phyloP scores from a whole-genome alignment of 1,284 basidiomycete genomes.

The Puccinia coronata region DNA sequence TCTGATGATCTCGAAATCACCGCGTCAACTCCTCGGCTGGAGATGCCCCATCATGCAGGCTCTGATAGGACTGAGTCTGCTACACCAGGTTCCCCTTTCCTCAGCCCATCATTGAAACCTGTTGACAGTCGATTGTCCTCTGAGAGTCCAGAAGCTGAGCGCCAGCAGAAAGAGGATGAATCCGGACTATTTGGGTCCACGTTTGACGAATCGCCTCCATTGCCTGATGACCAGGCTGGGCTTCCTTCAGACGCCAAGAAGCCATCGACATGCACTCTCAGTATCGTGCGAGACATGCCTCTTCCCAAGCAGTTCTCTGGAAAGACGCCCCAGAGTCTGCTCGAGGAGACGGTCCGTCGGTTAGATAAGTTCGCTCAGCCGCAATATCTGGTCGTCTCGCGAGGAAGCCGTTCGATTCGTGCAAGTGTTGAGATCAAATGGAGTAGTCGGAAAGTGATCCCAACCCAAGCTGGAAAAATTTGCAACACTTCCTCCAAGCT shows the following conservation, averaged over 20 bases:
- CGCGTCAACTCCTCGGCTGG: not conserved
- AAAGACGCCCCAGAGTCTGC: slow-evolving; percentile 68
- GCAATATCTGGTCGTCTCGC: slow-evolving; percentile 53
- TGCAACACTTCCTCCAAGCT: slow-evolving; percentile 65
- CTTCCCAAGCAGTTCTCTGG: slow-evolving; percentile 78
- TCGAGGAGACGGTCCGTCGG: slow-evolving; percentile 70
- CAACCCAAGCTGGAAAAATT: slow-evolving; percentile 70
- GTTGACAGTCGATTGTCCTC: not conserved
- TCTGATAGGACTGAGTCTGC: not conserved
- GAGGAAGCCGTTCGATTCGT: slow-evolving; percentile 55
- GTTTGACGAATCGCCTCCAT: slow-evolving; percentile 65
- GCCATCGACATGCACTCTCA: slow-evolving; percentile 49
- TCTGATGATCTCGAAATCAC: slow-evolving; percentile 3
- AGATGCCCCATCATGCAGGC: not conserved
- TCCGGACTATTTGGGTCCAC: slow-evolving; percentile 73
- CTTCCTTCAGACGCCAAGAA: slow-evolving; percentile 55
- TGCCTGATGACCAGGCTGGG: slow-evolving; percentile 61
- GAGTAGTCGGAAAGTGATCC: slow-evolving; percentile 56
- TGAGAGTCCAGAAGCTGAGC: slow-evolving; percentile 62
- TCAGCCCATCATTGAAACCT: slow-evolving; percentile 9
- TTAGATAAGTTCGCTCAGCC: slow-evolving; percentile 52
- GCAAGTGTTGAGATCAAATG: slow-evolving; percentile 55
- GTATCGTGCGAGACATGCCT: slow-evolving; percentile 72
- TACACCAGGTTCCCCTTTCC: not conserved
- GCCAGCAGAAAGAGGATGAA: slow-evolving; percentile 62